A percentile compares a stretch with the other conserved stretches of the same genome.
phyloP scores from a whole-genome alignment of 768 basidiomycete genomes.

The Trametes cubensis region DNA sequence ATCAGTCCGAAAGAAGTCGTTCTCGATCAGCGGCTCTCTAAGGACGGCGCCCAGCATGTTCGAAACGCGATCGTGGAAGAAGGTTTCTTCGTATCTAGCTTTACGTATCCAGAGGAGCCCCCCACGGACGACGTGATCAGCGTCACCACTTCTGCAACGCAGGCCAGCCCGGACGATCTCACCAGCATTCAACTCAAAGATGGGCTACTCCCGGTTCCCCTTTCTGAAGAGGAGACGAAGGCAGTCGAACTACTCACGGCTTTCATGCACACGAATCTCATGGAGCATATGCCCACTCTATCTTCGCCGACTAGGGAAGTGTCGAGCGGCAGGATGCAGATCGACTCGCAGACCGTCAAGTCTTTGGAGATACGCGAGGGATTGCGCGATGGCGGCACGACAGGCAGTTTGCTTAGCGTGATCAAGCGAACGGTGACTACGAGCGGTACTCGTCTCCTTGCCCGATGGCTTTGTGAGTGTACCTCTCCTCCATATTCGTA shows the following conservation, averaged over 20 bases:
- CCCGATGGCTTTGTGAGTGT: slow-evolving; percentile 75
- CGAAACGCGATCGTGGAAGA: slow-evolving; percentile 55
- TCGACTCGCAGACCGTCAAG: slow-evolving; percentile 86
- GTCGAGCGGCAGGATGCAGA: slow-evolving; percentile 70
- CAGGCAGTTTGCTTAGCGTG: slow-evolving; percentile 73
- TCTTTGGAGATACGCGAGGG: slow-evolving; percentile 85
- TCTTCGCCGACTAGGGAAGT: slow-evolving; percentile 60
- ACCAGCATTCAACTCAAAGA: slow-evolving; percentile 14
- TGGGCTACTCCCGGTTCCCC: background rate
- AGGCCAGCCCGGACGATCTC: slow-evolving; percentile 29
- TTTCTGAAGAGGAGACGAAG: slow-evolving; percentile 47
- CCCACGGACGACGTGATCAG: background rate
- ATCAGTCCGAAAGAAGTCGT: slow-evolving; percentile 85
- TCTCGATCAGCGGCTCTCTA: slow-evolving; percentile 48
- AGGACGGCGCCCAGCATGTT: slow-evolving; percentile 47
- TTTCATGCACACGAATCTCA: slow-evolving; percentile 66
- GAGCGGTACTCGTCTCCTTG: slow-evolving; percentile 74
- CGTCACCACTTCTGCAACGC: background rate
- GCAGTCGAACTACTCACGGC: slow-evolving; percentile 66
- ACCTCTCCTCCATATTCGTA: slow-evolving; percentile 7
- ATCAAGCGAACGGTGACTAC: slow-evolving; percentile 78
- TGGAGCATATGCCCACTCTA: slow-evolving; percentile 78
- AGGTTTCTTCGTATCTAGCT: slow-evolving; percentile 56
- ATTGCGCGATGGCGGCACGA: slow-evolving; percentile 68
- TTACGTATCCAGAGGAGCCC: slow-evolving; percentile 20